Conservation (phyloP, 2,329 filamentous ascomycete species). For the Pseudocercospora vitis region DNA sequence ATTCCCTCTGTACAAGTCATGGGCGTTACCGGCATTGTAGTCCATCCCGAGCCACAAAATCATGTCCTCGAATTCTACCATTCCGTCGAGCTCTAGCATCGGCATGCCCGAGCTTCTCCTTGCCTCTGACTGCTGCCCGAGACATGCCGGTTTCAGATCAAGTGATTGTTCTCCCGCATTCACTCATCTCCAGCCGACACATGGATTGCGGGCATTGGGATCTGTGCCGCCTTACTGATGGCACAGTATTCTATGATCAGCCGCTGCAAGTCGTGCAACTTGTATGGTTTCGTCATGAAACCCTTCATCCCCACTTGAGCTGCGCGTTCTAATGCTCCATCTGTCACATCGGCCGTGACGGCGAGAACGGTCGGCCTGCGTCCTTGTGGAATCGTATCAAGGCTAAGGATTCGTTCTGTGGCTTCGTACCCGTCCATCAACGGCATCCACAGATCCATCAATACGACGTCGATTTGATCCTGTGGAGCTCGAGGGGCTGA, state of each 20-base stretch:
- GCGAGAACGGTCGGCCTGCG: conserved; percentile 54
- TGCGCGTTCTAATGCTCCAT: conserved; percentile 61
- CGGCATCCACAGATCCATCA: conserved; percentile 79
- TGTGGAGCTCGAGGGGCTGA: conserved; percentile 30
- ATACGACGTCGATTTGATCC: conserved; percentile 58
- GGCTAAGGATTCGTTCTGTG: conserved; percentile 60
- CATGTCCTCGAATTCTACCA: too few species aligned
- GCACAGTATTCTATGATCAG: conserved; percentile 55
- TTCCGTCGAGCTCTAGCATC: conserved; percentile 6
- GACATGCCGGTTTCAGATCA: conserved; percentile 2
- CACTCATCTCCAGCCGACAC: not conserved
- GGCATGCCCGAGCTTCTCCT: conserved; percentile 1
- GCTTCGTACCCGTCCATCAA: conserved; percentile 72
- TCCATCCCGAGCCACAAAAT: conserved; percentile 6
- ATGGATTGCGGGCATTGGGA: not conserved
- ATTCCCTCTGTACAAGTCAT: conserved; percentile 3
- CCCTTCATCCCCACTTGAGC: conserved; percentile 65
- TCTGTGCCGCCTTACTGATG: conserved; percentile 9
- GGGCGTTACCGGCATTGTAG: conserved; percentile 3
- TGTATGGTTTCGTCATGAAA: conserved; percentile 68
- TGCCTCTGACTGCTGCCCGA: not conserved
- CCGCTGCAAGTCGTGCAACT: conserved; percentile 61
- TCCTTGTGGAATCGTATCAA: conserved; percentile 36
- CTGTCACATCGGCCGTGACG: conserved; percentile 67
- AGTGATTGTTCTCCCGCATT: not conserved